Conservation (phyloP, 1,139 yeast species). For the Kodamaea sp. region DNA sequence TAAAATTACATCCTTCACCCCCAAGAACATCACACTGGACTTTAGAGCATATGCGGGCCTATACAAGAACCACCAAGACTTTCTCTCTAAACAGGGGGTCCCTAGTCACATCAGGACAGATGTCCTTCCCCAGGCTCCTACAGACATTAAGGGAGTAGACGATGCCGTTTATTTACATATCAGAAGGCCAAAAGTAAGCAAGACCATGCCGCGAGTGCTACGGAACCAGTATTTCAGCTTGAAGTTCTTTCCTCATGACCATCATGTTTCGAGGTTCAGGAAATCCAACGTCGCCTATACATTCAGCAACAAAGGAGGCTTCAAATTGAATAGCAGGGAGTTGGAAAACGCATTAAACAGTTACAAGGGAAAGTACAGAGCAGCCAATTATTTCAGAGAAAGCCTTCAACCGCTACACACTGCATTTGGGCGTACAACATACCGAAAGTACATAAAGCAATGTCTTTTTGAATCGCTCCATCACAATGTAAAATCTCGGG, state of each 20-base stretch:
- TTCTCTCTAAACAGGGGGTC: constrained; percentile 1
- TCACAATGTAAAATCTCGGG: constrained; percentile 12
- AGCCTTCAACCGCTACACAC: constrained; percentile 33
- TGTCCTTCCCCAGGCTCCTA: constrained; percentile 26
- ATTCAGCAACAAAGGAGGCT: constrained; percentile 33
- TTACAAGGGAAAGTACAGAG: constrained; percentile 32
- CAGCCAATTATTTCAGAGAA: constrained; percentile 24
- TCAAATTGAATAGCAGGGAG: constrained; percentile 26
- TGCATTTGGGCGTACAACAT: constrained; percentile 34
- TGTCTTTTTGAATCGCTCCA: constrained; percentile 24
- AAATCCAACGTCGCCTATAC: constrained; percentile 44
- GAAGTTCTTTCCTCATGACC: constrained; percentile 27
- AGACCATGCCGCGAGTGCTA: constrained; percentile 23
- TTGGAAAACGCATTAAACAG: constrained; percentile 23
- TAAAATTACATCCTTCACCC: not conserved
- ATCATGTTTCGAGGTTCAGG: constrained; percentile 28
- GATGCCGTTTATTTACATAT: constrained; percentile 21
- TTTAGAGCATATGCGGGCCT: constrained; percentile 1
- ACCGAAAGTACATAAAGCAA: constrained; percentile 28
- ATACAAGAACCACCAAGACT: constrained; percentile 6
- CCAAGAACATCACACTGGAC: constrained; percentile 4
- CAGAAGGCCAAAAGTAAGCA: constrained; percentile 14
- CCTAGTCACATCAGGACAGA: constrained; percentile 13
- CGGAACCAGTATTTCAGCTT: constrained; percentile 25
- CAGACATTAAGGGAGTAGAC: constrained; percentile 45